These are phyloP conservation scores for Rhizopogon rudus DNA, from an alignment of 768 basidiomycete genomes.

Conservation along the genomic window DNA sequence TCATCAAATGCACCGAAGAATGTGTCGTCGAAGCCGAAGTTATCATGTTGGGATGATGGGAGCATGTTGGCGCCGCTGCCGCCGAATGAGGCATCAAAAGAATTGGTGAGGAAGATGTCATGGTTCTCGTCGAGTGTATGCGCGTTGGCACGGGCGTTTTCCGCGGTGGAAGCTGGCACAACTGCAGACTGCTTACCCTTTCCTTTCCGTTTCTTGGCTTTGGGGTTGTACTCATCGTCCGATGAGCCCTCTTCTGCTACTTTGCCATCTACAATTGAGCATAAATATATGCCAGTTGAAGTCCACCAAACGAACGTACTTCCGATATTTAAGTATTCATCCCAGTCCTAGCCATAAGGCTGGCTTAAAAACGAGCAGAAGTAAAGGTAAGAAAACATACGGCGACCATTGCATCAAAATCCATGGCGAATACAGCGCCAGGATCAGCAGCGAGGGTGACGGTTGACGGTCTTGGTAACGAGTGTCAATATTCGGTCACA, in stretches of 20 bases:
- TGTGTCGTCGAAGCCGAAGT: slow-evolving; percentile 49
- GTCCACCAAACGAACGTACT: slow-evolving; percentile 24
- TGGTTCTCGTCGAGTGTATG: slow-evolving; percentile 72
- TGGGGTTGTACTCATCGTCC: slow-evolving; percentile 52
- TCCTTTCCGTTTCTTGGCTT: slow-evolving; percentile 18
- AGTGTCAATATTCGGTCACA: not conserved
- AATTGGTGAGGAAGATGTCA: slow-evolving; percentile 59
- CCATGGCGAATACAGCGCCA: slow-evolving; percentile 41
- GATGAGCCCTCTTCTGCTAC: slow-evolving; percentile 26
- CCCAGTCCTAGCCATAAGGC: slow-evolving; percentile 46
- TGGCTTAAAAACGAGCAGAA: not conserved
- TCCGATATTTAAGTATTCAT: slow-evolving; percentile 49
- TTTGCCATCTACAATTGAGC: slow-evolving; percentile 1
- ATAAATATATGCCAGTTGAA: not conserved
- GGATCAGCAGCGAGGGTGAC: slow-evolving; percentile 52
- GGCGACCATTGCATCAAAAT: slow-evolving; percentile 62
- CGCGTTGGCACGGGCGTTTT: slow-evolving; percentile 43
- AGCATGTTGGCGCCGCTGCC: slow-evolving; percentile 28
- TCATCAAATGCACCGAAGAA: slow-evolving; percentile 49
- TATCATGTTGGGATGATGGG: slow-evolving; percentile 54
- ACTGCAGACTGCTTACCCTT: slow-evolving; percentile 21
- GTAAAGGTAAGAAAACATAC: slow-evolving; percentile 32
- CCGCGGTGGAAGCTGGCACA: slow-evolving; percentile 27
- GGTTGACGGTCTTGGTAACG: slow-evolving; percentile 37
- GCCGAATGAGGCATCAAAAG: slow-evolving; percentile 59